These are phyloP conservation scores for Plasmodium relictum DNA, from an alignment of 169 alveolate genomes.

Conservation along the genomic window DNA sequence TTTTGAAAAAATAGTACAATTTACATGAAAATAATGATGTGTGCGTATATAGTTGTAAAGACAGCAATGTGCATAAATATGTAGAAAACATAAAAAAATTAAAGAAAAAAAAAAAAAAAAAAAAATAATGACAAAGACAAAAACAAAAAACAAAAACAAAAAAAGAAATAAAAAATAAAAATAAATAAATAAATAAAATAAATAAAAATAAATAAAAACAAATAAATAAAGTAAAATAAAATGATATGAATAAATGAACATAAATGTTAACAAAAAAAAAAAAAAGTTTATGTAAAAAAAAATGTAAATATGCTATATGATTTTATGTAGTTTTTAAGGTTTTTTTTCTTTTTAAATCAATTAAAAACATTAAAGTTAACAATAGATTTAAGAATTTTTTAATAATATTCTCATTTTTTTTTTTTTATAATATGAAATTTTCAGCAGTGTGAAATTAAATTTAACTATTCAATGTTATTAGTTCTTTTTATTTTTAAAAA, in stretches of 20 bases:
- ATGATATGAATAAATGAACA: not conserved
- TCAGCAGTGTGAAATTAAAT: slow-evolving; percentile 2
- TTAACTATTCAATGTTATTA: slow-evolving; percentile 3
- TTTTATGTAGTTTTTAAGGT: slow-evolving; percentile 15
- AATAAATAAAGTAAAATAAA: slow-evolving; percentile 17
- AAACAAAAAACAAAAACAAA: not conserved
- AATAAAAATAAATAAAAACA: slow-evolving; percentile 4
- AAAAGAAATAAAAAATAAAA: slow-evolving; percentile 3
- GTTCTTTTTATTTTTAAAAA: slow-evolving; percentile 3
- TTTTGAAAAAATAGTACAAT: too few relatives aligned
- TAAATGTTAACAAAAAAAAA: slow-evolving; percentile 8
- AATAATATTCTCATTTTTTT: too few relatives aligned
- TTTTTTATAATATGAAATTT: not conserved
- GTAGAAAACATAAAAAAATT: slow-evolving; percentile 17
- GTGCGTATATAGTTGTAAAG: slow-evolving; percentile 37
- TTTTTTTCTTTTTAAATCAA: slow-evolving; percentile 18
- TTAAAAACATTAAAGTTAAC: too few relatives aligned
- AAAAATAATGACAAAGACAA: slow-evolving; percentile 17
- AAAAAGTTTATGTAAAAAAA: too few relatives aligned
- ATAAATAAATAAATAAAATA: slow-evolving; percentile 1
- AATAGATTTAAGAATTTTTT: too few relatives aligned
- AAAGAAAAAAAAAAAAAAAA: slow-evolving; percentile 37
- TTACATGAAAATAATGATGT: not conserved
- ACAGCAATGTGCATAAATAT: slow-evolving; percentile 30
- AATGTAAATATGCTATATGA: slow-evolving; percentile 4